These are phyloP conservation scores for Athelia sp. DNA, from an alignment of 1,284 basidiomycete species.

Conservation along the genomic window DNA sequence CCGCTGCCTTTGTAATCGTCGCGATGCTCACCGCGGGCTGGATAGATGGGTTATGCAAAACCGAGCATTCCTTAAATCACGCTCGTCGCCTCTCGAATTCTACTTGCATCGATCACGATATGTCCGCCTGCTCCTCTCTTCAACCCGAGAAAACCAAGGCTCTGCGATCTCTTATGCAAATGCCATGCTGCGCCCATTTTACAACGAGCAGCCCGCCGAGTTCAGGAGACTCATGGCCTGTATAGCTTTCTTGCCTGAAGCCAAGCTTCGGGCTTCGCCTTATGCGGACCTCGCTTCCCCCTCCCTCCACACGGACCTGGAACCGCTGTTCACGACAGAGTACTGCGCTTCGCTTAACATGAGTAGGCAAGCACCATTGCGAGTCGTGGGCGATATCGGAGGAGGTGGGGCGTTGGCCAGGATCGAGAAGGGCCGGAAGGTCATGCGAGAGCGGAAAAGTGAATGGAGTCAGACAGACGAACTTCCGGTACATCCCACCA, in stretches of 20 bases:
- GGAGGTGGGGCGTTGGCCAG: slow-evolving; percentile 83
- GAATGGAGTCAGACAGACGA: slow-evolving; percentile 91
- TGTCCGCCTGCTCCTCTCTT: slow-evolving; percentile 63
- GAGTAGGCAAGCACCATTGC: slow-evolving; percentile 83
- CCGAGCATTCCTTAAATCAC: slow-evolving; percentile 56
- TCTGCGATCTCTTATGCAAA: slow-evolving; percentile 76
- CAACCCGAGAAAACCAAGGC: slow-evolving; percentile 45
- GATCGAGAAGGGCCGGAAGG: slow-evolving; percentile 89
- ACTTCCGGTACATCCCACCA: slow-evolving; percentile 63
- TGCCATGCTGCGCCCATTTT: slow-evolving; percentile 63
- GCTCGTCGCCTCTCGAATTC: slow-evolving; percentile 80
- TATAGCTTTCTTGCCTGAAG: slow-evolving; percentile 64
- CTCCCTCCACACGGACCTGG: slow-evolving; percentile 69
- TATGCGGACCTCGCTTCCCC: slow-evolving; percentile 72
- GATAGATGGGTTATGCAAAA: slow-evolving; percentile 74
- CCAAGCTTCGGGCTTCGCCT: slow-evolving; percentile 59
- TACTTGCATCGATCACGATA: slow-evolving; percentile 85
- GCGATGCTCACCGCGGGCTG: background rate
- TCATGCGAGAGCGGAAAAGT: slow-evolving; percentile 88
- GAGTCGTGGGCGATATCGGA: slow-evolving; percentile 87
- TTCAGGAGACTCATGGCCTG: slow-evolving; percentile 78
- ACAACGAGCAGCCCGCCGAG: slow-evolving; percentile 57
- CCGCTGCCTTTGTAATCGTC: background rate
- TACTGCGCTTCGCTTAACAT: slow-evolving; percentile 86
- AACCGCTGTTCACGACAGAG: slow-evolving; percentile 81